These are phyloP conservation scores for Dysphania ambrosioides DNA, from an alignment of 148 eudicot genomes.

Conservation along the genomic window DNA sequence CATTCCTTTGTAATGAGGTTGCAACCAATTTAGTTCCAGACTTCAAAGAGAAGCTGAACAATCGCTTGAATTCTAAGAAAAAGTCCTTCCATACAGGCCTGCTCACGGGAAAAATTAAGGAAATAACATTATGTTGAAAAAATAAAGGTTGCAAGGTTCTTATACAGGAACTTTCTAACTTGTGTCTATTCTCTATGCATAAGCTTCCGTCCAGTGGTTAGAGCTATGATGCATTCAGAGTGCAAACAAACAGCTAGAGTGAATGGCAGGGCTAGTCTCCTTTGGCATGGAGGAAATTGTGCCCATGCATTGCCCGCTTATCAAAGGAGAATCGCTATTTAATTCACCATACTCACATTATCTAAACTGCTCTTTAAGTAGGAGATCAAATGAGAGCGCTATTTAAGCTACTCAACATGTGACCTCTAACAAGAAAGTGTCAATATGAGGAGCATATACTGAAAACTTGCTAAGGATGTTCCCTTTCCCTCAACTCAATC, in stretches of 20 bases:
- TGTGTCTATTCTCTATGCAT: neutral
- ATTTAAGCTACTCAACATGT: neutral
- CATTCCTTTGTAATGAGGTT: neutral
- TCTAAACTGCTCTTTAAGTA: neutral
- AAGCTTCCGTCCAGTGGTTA: neutral
- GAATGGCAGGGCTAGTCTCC: slow-evolving; percentile 38
- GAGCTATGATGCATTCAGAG: neutral
- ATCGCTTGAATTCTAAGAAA: neutral
- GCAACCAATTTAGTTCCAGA: neutral
- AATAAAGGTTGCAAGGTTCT: neutral
- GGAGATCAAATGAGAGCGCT: neutral
- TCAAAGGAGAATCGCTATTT: slow-evolving; percentile 36
- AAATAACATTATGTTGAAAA: neutral
- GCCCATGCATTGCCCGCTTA: neutral
- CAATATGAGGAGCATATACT: slow-evolving; percentile 13
- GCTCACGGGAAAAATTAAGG: neutral
- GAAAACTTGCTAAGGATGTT: neutral
- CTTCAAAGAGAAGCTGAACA: neutral
- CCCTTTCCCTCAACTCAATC: no score
- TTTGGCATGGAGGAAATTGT: slow-evolving; percentile 27
- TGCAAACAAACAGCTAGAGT: neutral
- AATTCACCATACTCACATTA: slow-evolving; percentile 20
- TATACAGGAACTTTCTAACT: neutral
- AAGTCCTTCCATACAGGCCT: neutral
- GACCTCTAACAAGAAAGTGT: neutral